Base-by-base conservation (phyloP, 176 grass and related monocot species). In the Phyllostachys edulis region DNA sequence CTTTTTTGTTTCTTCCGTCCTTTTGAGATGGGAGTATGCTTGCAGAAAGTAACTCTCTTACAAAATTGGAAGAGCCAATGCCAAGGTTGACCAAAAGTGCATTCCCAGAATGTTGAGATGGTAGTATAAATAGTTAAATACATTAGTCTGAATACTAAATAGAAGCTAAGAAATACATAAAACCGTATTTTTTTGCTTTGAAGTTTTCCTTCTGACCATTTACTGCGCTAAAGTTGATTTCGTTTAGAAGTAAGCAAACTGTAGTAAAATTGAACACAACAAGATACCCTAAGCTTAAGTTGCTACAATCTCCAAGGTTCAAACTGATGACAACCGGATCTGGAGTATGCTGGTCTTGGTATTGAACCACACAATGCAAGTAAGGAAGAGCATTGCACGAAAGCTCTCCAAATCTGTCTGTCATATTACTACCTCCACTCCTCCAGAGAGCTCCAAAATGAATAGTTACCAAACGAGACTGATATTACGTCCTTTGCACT, bases 401-500 rank as follows among this genome's bases (percentile, higher is more conserved):
- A 80, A 63, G 11, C 16, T 62, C 45, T 32, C 6, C 7, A 65
- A 77, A 78, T 1, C 2, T 36, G 54, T 60, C 7, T 73, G 17
- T 67, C 57, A 67, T 62, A 60, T 60, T 40, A 17, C 46, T 37
- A 76, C 34, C 26, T 21, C 73, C 18, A 66, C 26, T 70, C 34
- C 26, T 21, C 73, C 18, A 66, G 21, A 65, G 54, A 39, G 29
- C 23, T 68, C 3, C 21, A 55, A 29, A 75, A 52, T 47, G 21
- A 41, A 73, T 15, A 66, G 44, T 59, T 40, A 45, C 1, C 26
- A 69, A 59, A 52, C 2, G 9, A 55, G 38, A 59, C 1, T n/a
- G 32, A 40, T 27, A 71, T 51, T 21, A 85, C 15, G 45, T 66
- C 54, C 49, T 82, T 36, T 63, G n/a, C 6, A 73, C 93, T 96